Conservation (phyloP, 108 stramenopile genomes). For the Schizochytrium sp. region DNA sequence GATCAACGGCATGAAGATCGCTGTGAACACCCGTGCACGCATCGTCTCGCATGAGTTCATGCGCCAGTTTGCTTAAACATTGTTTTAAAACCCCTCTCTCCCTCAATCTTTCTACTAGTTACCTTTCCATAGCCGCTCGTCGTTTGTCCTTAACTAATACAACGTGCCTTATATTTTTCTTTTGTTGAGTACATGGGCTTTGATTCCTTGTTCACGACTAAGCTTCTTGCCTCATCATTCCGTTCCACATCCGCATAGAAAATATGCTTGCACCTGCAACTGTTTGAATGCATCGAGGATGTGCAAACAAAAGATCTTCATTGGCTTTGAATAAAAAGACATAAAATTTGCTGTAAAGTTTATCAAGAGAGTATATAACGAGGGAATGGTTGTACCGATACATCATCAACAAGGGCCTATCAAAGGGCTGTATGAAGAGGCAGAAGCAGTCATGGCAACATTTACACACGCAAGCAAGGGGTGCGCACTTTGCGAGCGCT, state of each 20-base stretch:
- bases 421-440: too few relatives aligned
- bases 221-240: too few relatives aligned
- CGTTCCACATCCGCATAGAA: too few relatives aligned
- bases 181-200: neutral
- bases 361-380: too few relatives aligned
- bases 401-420: too few relatives aligned
- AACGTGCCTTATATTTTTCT: neutral
- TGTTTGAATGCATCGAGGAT: too few relatives aligned
- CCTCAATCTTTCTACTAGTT: neutral
- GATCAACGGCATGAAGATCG: constrained; percentile 81
- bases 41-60: constrained; percentile 78
- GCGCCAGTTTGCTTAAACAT: constrained; percentile 68
- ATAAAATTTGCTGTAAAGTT: too few relatives aligned
- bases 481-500: constrained; percentile 2
- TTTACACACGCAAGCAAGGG: constrained; percentile 4
- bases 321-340: too few relatives aligned
- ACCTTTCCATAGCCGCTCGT: neutral
- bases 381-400: too few relatives aligned
- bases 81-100: neutral
- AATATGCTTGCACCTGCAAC: too few relatives aligned
- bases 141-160: neutral
- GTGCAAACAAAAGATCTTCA: too few relatives aligned
- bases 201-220: neutral
- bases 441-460: too few relatives aligned
- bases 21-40: constrained; percentile 79